Conservation (phyloP, 495 filamentous ascomycete genomes). For the Terfezia boudieri region DNA sequence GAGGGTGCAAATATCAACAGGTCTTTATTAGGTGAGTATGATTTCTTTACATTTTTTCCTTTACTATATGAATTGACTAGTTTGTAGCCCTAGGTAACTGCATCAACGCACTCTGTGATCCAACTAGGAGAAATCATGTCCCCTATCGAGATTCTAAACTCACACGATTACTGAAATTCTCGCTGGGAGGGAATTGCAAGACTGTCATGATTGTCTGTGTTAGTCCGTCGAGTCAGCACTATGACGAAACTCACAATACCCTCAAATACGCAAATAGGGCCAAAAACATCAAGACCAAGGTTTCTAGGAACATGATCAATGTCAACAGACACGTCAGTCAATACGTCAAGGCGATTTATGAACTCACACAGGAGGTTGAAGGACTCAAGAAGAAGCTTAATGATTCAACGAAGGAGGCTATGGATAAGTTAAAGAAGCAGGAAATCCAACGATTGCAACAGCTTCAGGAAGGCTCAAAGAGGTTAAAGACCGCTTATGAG, state of each 20-base stretch:
- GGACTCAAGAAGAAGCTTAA: constrained; percentile 82
- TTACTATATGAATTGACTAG: constrained; percentile 1
- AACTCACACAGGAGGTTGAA: constrained; percentile 23
- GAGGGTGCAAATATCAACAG: constrained; percentile 99
- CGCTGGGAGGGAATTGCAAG: constrained; percentile 89
- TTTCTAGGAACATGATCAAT: constrained; percentile 94
- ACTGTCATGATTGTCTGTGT: constrained; percentile 99
- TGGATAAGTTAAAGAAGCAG: constrained; percentile 74
- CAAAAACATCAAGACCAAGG: constrained; percentile 99
- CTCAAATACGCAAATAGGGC: constrained; percentile 92
- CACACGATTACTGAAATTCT: constrained; percentile 89
- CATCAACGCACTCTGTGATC: constrained; percentile 96
- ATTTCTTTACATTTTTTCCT: background rate
- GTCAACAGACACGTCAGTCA: constrained; percentile 92
- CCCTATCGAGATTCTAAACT: constrained; percentile 97
- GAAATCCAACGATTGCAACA: constrained; percentile 58
- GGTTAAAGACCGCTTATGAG: constrained; percentile 67
- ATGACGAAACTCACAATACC: constrained; percentile 97
- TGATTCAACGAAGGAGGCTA: constrained; percentile 66
- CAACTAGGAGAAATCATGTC: constrained; percentile 77
- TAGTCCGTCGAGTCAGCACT: constrained; percentile 87
- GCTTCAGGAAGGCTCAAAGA: constrained; percentile 55
- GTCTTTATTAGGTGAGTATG: constrained; percentile 40
- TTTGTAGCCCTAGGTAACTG: constrained; percentile 63
- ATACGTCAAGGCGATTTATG: constrained; percentile 18